Evolutionary conservation across 192 early-diverging fungal species (phyloP).

Genomic region (Podila minutissima): DNA sequence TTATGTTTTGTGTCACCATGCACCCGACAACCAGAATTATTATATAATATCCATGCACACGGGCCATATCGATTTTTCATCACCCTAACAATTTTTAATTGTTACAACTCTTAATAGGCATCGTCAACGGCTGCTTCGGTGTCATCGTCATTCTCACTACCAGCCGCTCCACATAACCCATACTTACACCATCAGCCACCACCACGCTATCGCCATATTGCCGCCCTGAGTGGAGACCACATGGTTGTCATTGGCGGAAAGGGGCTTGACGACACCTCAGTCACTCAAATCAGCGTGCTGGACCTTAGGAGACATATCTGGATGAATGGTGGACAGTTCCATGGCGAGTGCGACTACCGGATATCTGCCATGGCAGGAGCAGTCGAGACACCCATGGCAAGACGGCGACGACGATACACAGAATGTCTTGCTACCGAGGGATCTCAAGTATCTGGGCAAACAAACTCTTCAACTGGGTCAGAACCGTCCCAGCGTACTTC

Average conservation of each 20-base stretch:
- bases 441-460: not conserved
- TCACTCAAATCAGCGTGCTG: conserved; percentile 74
- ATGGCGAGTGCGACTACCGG: conserved; percentile 5
- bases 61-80: not conserved
- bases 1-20: too few relatives aligned
- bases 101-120: not conserved
- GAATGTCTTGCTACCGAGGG: conserved; percentile 25
- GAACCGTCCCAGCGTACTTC: not conserved
- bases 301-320: conserved; percentile 66
- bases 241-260: conserved; percentile 75
- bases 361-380: conserved; percentile 14
- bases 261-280: conserved; percentile 66
- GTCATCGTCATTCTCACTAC: not conserved
- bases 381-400: conserved; percentile 33
- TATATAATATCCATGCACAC: not conserved
- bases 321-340: conserved; percentile 46
- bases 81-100: not conserved
- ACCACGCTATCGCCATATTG: conserved; percentile 72
- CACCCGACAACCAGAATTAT: too few relatives aligned
- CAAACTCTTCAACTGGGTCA: not conserved
- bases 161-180: conserved; percentile 5
- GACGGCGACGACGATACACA: conserved; percentile 30
- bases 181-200: conserved; percentile 53
- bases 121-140: not conserved
- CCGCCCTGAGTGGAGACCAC: conserved; percentile 62